Evolutionary conservation across 805 yeast genomes (phyloP).

Genomic region (Aciculoconidium aculeatum): DNA sequence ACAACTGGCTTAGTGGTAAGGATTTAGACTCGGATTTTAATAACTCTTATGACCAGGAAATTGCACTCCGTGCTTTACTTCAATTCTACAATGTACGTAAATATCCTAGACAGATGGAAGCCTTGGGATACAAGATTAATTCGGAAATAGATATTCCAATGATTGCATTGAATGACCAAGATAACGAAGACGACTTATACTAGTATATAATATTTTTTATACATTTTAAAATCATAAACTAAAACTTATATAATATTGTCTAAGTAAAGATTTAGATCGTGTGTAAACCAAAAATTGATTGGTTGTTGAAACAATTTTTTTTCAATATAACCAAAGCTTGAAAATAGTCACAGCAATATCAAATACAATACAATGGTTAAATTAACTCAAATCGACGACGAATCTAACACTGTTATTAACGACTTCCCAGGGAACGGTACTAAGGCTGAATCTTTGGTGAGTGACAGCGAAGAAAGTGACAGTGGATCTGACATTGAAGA

Average conservation of each 20-base stretch:
- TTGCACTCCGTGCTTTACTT: constrained; percentile 70
- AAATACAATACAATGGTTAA: constrained; percentile 52
- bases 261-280: too few relatives aligned
- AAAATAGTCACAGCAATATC: background rate
- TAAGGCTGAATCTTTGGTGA: constrained; percentile 20
- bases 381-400: constrained; percentile 67
- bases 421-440: constrained; percentile 26
- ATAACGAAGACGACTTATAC: constrained; percentile 11
- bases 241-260: too few relatives aligned
- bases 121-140: constrained; percentile 49
- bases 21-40: constrained; percentile 71
- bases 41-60: constrained; percentile 79
- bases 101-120: constrained; percentile 47
- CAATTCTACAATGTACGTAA: constrained; percentile 67
- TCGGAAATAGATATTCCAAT: constrained; percentile 16
- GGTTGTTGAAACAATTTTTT: constrained; percentile 4
- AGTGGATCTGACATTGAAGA: constrained; percentile 56
- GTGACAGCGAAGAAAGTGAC: constrained; percentile 31
- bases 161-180: constrained; percentile 13
- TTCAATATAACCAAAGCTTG: constrained; percentile 1
- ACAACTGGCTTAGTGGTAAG: constrained; percentile 82
- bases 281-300: constrained; percentile 2
- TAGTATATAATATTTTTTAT: too few relatives aligned
- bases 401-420: constrained; percentile 24
- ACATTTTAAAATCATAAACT: too few relatives aligned